A percentile compares a stretch with the other conserved stretches of the same genome.
Evolutionary conservation across 345 rosid species (phyloP).

Genomic region (Sonneratia caseolaris): DNA sequence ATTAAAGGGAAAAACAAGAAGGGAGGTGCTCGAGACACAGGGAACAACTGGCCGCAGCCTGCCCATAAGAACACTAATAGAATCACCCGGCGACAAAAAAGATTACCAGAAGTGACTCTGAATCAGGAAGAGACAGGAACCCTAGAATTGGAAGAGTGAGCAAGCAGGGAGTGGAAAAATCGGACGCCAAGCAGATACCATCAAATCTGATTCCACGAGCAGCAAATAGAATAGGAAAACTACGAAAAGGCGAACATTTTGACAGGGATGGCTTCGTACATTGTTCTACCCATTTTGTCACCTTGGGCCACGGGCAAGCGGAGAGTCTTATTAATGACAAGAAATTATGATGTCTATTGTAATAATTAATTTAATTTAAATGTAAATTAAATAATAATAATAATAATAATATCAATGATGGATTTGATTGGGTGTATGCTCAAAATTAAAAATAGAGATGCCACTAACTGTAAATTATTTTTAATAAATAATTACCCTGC

Average conservation of each 20-base stretch:
- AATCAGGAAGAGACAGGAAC: neutral
- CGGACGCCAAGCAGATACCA: neutral
- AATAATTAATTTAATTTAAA: no score
- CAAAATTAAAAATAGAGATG: no score
- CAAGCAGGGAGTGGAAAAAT: neutral
- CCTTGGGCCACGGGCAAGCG: no score
- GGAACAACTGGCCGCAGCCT: neutral
- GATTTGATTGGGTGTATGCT: no score
- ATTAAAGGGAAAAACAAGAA: neutral
- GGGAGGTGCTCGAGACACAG: neutral
- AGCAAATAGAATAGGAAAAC: slow-evolving; percentile 1
- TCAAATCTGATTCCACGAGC: neutral
- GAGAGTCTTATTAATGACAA: no score
- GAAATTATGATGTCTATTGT: no score
- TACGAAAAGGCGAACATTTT: slow-evolving; percentile 2
- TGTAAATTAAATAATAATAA: no score
- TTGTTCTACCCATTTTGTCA: no score
- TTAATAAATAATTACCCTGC: no score
- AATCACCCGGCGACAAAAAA: neutral
- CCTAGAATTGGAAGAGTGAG: neutral
- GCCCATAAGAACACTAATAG: neutral
- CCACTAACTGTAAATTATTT: no score
- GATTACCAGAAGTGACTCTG: neutral
- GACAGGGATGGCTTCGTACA: neutral
- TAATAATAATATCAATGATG: no score